Evolutionary conservation across 495 filamentous ascomycete genomes (phyloP).

Genomic region (Aspergillus egyptiacus): DNA sequence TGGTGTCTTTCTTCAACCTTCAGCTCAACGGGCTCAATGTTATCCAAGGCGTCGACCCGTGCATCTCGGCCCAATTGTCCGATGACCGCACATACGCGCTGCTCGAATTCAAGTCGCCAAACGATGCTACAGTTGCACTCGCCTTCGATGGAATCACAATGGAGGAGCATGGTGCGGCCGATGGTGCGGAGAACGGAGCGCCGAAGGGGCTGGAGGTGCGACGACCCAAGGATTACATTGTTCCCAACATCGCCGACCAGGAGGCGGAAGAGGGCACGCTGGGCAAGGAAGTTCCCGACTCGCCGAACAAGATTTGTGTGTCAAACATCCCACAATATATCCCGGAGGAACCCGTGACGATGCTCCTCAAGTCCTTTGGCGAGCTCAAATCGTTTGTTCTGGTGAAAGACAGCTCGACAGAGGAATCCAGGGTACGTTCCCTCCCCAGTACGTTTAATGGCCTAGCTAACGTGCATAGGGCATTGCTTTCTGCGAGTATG

Average conservation of each 20-base stretch:
- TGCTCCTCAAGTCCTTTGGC: constrained; percentile 84
- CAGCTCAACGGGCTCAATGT: constrained; percentile 94
- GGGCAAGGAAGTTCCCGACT: constrained; percentile 78
- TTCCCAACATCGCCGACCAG: constrained; percentile 74
- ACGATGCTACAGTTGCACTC: constrained; percentile 84
- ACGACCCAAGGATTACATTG: constrained; percentile 96
- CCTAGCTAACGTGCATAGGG: constrained; percentile 52
- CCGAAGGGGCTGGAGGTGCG: constrained; percentile 69
- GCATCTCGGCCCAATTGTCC: constrained; percentile 77
- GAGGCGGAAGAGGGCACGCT: constrained; percentile 72
- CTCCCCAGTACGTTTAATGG: background rate
- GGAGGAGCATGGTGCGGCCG: constrained; percentile 58
- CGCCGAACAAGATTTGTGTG: constrained; percentile 89
- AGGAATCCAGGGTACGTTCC: constrained; percentile 75
- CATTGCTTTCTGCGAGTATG: constrained; percentile 94
- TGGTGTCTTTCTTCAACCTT: constrained; percentile 88
- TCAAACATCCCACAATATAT: constrained; percentile 83
- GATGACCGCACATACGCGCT: constrained; percentile 73
- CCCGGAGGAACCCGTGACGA: constrained; percentile 82
- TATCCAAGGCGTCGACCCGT: constrained; percentile 75
- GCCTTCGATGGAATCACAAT: constrained; percentile 86
- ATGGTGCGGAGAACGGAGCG: constrained; percentile 51
- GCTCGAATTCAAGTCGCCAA: constrained; percentile 80
- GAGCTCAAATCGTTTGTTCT: constrained; percentile 89
- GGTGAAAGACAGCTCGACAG: constrained; percentile 80